These are phyloP conservation scores for Rosa rugosa DNA, from an alignment of 306 rosid species.

Conservation along the genomic window DNA sequence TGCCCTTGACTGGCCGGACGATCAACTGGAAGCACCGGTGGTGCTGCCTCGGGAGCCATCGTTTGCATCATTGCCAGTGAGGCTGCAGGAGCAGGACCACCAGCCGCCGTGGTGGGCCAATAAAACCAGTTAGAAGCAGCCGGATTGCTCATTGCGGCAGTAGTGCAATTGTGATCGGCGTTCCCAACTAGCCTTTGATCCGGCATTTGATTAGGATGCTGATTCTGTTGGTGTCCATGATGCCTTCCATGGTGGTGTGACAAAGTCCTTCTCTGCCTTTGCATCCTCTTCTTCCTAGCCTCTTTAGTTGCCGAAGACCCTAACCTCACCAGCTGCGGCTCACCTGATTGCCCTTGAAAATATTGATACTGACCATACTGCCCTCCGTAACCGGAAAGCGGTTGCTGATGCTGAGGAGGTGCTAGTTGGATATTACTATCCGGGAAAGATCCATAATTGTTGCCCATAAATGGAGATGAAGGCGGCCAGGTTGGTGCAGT, in stretches of 20 bases:
- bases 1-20: constrained; percentile 42
- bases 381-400: constrained; percentile 42
- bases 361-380: constrained; percentile 50
- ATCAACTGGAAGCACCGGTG: constrained; percentile 26
- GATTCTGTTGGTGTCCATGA: constrained; percentile 34
- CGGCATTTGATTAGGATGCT: constrained; percentile 32
- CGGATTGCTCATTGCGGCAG: constrained; percentile 6
- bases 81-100: neutral
- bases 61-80: constrained; percentile 16
- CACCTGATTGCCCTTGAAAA: constrained; percentile 45
- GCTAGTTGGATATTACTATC: constrained; percentile 34
- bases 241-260: constrained; percentile 52
- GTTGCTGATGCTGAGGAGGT: constrained; percentile 14
- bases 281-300: constrained; percentile 96
- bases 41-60: constrained; percentile 17
- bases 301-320: constrained; percentile 88
- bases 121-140: constrained; percentile 63
- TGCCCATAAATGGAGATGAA: constrained; percentile 46
- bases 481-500: constrained; percentile 64
- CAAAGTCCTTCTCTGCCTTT: constrained; percentile 64
- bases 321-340: constrained; percentile 49
- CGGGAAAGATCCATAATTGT: constrained; percentile 50
- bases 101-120: constrained; percentile 53
- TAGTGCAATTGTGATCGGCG: constrained; percentile 39
- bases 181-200: constrained; percentile 41